Evolutionary conservation across 495 filamentous ascomycete species (phyloP).

Genomic region (Lophium mytilinum): DNA sequence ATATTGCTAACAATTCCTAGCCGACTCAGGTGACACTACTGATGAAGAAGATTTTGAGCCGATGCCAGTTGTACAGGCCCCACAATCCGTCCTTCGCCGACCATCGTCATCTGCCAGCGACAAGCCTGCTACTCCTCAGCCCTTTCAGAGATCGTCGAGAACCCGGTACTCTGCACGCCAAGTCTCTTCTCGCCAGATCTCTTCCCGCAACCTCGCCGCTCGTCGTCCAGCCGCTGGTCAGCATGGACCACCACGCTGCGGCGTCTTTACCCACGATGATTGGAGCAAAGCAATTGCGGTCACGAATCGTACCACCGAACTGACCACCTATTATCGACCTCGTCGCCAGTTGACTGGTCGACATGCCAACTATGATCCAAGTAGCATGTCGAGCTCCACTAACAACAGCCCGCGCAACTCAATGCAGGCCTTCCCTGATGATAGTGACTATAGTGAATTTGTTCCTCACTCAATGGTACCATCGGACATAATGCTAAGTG

Average conservation of each 20-base stretch:
- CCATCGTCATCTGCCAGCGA: conserved; percentile 46
- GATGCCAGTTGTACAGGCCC: conserved; percentile 45
- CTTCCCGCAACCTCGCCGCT: conserved; percentile 43
- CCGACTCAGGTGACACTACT: conserved; percentile 74
- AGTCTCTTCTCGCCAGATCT: not conserved
- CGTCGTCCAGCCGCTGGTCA: conserved; percentile 49
- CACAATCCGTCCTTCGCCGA: conserved; percentile 49
- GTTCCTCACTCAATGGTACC: conserved; percentile 43
- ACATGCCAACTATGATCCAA: conserved; percentile 11
- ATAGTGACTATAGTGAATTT: conserved; percentile 42
- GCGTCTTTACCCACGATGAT: conserved; percentile 23
- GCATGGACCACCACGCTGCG: conserved; percentile 37
- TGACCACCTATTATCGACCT: conserved; percentile 55
- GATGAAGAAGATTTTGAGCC: conserved; percentile 64
- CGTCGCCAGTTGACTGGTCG: conserved; percentile 17
- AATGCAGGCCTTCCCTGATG: conserved; percentile 43
- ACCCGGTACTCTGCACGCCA: too few relatives aligned
- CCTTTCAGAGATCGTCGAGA: conserved; percentile 27
- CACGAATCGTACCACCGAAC: conserved; percentile 59
- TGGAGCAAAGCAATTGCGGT: conserved; percentile 62
- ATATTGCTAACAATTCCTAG: conserved; percentile 53
- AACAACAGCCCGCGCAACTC: conserved; percentile 44
- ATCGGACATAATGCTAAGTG: conserved; percentile 71
- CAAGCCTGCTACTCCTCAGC: conserved; percentile 42
- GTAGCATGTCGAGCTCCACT: conserved; percentile 44